A percentile compares a stretch with the other conserved stretches of the same genome.
Conservation (phyloP, 495 filamentous ascomycete species). For the Hypoxylon fragiforme region DNA sequence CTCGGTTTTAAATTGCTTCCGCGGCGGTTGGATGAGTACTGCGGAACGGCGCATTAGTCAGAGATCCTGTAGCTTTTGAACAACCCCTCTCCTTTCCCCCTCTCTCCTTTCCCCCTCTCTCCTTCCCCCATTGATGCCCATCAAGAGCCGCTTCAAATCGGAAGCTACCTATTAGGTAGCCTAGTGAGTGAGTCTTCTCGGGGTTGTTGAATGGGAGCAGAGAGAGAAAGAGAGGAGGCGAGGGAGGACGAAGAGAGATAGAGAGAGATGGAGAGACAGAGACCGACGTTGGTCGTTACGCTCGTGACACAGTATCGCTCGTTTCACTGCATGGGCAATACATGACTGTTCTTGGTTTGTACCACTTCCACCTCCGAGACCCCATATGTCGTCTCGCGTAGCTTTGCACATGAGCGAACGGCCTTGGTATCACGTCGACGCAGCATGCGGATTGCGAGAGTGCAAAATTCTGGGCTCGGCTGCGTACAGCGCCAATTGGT, state of each 20-base stretch:
- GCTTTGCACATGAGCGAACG: slow-evolving; percentile 35
- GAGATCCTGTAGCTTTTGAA: neutral
- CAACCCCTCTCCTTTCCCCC: no score
- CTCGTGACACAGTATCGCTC: slow-evolving; percentile 32
- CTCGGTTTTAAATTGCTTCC: slow-evolving; percentile 13
- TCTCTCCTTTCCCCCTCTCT: no score
- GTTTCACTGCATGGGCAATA: slow-evolving; percentile 37
- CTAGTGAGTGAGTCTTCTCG: no score
- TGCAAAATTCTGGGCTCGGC: slow-evolving; percentile 32
- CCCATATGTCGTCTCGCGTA: slow-evolving; percentile 36
- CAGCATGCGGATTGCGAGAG: slow-evolving; percentile 33
- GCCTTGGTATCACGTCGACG: slow-evolving; percentile 34
- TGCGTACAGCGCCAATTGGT: slow-evolving; percentile 39
- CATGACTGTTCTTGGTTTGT: slow-evolving; percentile 36
- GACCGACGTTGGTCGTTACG: slow-evolving; percentile 27
- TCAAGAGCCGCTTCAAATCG: no score
- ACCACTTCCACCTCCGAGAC: slow-evolving; percentile 33
- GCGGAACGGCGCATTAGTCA: neutral
- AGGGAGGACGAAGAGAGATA: neutral
- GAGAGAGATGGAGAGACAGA: slow-evolving; percentile 7
- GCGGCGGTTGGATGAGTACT: slow-evolving; percentile 4
- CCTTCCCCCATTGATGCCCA: no score
- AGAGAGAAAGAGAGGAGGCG: neutral
- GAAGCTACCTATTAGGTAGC: no score
- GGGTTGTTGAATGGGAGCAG: neutral